Evolutionary conservation across 2,329 filamentous ascomycete species (phyloP).

Genomic region (Nothopassalora personata): DNA sequence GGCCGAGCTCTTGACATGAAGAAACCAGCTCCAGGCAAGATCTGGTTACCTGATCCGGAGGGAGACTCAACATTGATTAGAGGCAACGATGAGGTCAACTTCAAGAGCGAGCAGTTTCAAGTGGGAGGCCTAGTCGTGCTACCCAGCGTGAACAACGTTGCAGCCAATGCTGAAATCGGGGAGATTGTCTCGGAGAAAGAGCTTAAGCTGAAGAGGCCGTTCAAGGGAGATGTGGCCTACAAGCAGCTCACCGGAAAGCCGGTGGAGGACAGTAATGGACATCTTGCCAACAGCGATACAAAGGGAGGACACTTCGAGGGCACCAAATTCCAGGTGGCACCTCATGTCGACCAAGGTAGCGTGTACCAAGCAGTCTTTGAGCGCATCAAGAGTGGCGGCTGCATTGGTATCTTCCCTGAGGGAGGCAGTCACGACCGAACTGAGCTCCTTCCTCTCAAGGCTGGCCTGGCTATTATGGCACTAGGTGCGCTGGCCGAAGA

Average conservation of each 20-base stretch:
- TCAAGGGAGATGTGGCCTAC: slow-evolving; percentile 70
- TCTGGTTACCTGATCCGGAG: slow-evolving; percentile 85
- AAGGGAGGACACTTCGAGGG: slow-evolving; percentile 62
- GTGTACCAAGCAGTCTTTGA: slow-evolving; percentile 93
- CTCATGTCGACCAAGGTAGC: slow-evolving; percentile 87
- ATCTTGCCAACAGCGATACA: slow-evolving; percentile 51
- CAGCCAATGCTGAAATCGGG: slow-evolving; percentile 76
- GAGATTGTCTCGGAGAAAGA: slow-evolving; percentile 76
- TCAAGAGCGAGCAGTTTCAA: slow-evolving; percentile 65
- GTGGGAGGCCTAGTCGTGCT: slow-evolving; percentile 80
- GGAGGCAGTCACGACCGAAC: slow-evolving; percentile 93
- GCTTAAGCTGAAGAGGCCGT: slow-evolving; percentile 78
- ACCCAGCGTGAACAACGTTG: slow-evolving; percentile 73
- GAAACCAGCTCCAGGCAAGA: slow-evolving; percentile 68
- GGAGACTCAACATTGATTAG: slow-evolving; percentile 77
- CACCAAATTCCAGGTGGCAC: slow-evolving; percentile 78
- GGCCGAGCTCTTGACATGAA: slow-evolving; percentile 85
- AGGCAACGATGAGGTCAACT: slow-evolving; percentile 69
- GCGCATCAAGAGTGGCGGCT: slow-evolving; percentile 73
- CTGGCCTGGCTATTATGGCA: slow-evolving; percentile 96
- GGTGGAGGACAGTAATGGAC: slow-evolving; percentile 50
- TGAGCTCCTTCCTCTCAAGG: slow-evolving; percentile 86
- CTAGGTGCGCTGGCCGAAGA: slow-evolving; percentile 80
- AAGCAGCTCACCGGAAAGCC: slow-evolving; percentile 68
- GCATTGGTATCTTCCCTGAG: slow-evolving; percentile 94